phyloP scores from a whole-genome alignment of 2,329 filamentous ascomycete genomes.

The Apiospora phragmitis region DNA sequence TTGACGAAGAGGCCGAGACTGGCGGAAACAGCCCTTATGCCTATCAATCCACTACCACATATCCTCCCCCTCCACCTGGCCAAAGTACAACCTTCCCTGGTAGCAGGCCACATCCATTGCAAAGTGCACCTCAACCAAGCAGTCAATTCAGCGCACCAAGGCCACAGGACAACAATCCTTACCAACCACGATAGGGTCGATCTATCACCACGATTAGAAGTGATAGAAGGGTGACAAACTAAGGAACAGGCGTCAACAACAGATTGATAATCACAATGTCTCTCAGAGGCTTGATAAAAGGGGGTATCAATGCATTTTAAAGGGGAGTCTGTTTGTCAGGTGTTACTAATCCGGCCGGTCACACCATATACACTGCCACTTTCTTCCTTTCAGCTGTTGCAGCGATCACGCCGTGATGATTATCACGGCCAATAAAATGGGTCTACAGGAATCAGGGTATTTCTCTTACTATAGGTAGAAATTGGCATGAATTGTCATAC shows the following conservation, averaged over 20 bases:
- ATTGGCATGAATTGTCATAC: neutral
- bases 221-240: neutral
- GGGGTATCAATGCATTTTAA: neutral
- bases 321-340: neutral
- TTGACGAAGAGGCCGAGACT: slow-evolving; percentile 33
- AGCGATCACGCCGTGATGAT: neutral
- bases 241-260: neutral
- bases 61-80: slow-evolving; percentile 9
- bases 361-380: neutral
- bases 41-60: neutral
- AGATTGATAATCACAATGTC: neutral
- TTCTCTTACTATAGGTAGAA: neutral
- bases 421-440: neutral
- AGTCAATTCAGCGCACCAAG: slow-evolving; percentile 14
- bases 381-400: neutral
- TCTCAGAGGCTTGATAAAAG: neutral
- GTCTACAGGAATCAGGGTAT: neutral
- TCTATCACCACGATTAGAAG: neutral
- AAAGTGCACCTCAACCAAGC: neutral
- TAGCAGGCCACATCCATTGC: neutral
- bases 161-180: slow-evolving; percentile 18
- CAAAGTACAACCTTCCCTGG: neutral
- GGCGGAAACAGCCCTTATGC: slow-evolving; percentile 21
- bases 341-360: neutral
- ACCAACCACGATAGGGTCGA: slow-evolving; percentile 18